Conservation (phyloP, 179 eudicot species). For the Camellia oleifera region DNA sequence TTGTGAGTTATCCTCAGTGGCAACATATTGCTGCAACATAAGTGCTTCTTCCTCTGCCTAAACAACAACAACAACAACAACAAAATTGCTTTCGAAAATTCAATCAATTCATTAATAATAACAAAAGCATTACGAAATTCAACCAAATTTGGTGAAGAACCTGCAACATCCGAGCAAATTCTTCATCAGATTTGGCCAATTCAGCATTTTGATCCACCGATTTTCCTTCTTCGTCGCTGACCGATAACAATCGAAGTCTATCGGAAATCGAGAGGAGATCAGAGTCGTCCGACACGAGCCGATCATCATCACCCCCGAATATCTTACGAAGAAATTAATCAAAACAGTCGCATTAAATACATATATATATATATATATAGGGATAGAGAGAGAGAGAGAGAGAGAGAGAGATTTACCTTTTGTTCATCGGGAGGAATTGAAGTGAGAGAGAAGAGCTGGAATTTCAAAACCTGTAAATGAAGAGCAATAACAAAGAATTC, state of each 20-base stretch:
- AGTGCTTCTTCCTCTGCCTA: constrained; percentile 96
- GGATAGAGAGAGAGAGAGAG: background rate
- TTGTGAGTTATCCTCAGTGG: constrained; percentile 39
- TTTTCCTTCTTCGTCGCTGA: constrained; percentile 38
- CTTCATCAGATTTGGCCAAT: constrained; percentile 64
- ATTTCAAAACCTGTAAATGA: constrained; percentile 65
- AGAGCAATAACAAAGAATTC: background rate
- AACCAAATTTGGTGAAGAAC: constrained; percentile 23
- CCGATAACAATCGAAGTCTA: constrained; percentile 57
- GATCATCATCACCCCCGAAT: constrained; percentile 44
- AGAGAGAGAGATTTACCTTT: constrained; percentile 34
- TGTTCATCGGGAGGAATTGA: constrained; percentile 88
- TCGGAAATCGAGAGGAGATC: constrained; percentile 58
- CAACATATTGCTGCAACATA: constrained; percentile 69
- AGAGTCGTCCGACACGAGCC: constrained; percentile 51
- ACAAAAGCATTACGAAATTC: background rate
- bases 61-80: constrained; percentile 11
- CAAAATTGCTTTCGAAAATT: background rate
- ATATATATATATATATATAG: too few relatives aligned
- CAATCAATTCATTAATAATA: background rate
- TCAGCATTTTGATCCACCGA: constrained; percentile 32
- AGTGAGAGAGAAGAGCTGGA: constrained; percentile 85
- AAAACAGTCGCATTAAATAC: background rate
- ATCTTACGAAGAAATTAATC: constrained; percentile 34
- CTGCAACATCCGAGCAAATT: constrained; percentile 90